Evolutionary conservation across 768 basidiomycete genomes (phyloP).

Genomic region (Boletus sp.): DNA sequence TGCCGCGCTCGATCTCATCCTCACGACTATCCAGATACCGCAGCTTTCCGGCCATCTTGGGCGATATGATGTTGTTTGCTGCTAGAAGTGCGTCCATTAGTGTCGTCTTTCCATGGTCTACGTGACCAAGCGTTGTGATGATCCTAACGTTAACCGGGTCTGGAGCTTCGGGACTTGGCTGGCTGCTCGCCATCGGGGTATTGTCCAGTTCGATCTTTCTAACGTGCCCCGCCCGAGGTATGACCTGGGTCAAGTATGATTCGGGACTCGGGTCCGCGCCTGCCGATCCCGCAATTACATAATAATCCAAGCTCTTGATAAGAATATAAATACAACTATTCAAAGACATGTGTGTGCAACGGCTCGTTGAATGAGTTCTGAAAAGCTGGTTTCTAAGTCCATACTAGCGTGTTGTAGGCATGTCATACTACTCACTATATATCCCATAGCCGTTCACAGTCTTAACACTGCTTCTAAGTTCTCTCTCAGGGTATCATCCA

Average conservation of each 20-base stretch:
- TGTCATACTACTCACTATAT: background rate
- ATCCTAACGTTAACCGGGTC: constrained; percentile 58
- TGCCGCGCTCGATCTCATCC: constrained; percentile 96
- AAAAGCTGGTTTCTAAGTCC: background rate
- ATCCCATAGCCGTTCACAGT: background rate
- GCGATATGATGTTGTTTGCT: constrained; percentile 96
- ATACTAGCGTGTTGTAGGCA: background rate
- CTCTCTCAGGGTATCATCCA: constrained; percentile 51
- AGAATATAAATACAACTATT: background rate
- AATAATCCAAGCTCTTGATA: background rate
- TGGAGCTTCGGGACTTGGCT: constrained; percentile 15
- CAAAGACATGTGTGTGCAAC: background rate
- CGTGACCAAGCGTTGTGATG: constrained; percentile 84
- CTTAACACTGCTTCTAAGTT: constrained; percentile 43
- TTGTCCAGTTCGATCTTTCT: background rate
- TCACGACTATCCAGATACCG: constrained; percentile 93
- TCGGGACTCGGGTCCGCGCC: background rate
- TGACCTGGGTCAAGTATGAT: background rate
- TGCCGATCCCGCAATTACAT: background rate
- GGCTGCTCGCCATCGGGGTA: constrained; percentile 22
- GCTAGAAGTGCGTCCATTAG: constrained; percentile 94
- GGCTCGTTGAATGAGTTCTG: background rate
- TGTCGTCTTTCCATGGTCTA: constrained; percentile 96
- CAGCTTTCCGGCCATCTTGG: constrained; percentile 92
- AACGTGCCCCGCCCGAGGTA: background rate